These are phyloP conservation scores for Raffaelea albimanens DNA, from an alignment of 2,329 filamentous ascomycete species.

Conservation along the genomic window DNA sequence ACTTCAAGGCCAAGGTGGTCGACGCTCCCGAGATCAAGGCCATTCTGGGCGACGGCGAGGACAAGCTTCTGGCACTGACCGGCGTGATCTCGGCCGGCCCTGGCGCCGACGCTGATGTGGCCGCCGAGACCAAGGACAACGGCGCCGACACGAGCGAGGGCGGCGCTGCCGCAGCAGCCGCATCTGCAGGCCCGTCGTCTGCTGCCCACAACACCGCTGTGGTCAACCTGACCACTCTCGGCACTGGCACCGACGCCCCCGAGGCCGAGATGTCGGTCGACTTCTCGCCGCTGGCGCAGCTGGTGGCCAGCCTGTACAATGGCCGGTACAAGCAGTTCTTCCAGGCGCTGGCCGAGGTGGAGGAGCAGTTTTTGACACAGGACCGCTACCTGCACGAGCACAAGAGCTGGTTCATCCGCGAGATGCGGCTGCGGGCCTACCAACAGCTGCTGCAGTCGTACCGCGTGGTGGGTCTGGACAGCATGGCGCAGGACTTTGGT, in stretches of 20 bases:
- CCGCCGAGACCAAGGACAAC: constrained; percentile 32
- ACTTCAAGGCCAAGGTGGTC: constrained; percentile 98
- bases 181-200: constrained; percentile 7
- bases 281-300: constrained; percentile 76
- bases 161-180: constrained; percentile 25
- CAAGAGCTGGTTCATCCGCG: constrained; percentile 91
- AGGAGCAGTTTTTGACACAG: constrained; percentile 87
- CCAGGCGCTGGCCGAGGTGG: constrained; percentile 75
- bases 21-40: constrained; percentile 98
- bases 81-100: constrained; percentile 76
- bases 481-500: constrained; percentile 95
- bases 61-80: constrained; percentile 74
- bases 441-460: constrained; percentile 97
- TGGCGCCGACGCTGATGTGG: constrained; percentile 64
- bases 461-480: constrained; percentile 89
- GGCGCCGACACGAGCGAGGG: too few relatives aligned
- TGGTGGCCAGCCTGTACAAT: constrained; percentile 86
- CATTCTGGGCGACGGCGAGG: constrained; percentile 81
- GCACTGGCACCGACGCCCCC: constrained; percentile 57
- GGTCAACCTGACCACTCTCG: constrained; percentile 82
- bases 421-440: constrained; percentile 95
- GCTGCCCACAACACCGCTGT: constrained; percentile 41
- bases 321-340: constrained; percentile 95
- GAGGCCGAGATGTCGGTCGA: constrained; percentile 77
- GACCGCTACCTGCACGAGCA: constrained; percentile 96